These are phyloP conservation scores for Hemisphaericaspora lyxosophila DNA, from an alignment of 1,139 yeast genomes.

Conservation along the genomic window DNA sequence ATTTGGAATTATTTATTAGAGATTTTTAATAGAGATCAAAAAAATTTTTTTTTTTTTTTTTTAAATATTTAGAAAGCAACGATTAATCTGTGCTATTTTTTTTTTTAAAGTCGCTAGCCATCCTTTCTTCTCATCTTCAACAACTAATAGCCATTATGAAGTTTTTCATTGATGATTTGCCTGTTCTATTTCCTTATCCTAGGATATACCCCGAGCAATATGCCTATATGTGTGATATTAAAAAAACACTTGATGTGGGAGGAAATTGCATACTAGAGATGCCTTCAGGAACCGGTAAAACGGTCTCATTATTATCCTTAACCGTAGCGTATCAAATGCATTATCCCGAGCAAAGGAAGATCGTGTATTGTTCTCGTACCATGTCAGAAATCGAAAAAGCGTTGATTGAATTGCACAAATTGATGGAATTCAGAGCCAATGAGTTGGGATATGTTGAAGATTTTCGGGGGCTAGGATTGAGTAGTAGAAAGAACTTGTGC, in stretches of 20 bases:
- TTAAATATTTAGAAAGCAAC: background rate
- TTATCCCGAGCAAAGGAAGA: conserved; percentile 91
- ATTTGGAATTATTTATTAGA: background rate
- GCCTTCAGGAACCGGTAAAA: conserved; percentile 99
- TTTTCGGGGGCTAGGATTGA: conserved; percentile 89
- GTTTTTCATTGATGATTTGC: conserved; percentile 91
- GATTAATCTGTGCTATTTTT: background rate
- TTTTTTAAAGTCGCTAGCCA: too few relatives aligned
- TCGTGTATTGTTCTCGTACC: conserved; percentile 97
- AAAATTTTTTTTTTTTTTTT: background rate
- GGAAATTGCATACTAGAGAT: conserved; percentile 97
- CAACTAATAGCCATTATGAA: conserved; percentile 38
- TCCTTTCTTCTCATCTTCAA: background rate
- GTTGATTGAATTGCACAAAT: conserved; percentile 80
- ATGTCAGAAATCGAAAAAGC: conserved; percentile 99
- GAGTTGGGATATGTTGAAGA: conserved; percentile 85
- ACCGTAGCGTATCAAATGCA: conserved; percentile 95
- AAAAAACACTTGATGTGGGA: conserved; percentile 90
- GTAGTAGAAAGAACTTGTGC: conserved; percentile 92
- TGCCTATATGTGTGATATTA: conserved; percentile 95
- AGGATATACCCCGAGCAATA: conserved; percentile 97
- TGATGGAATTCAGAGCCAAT: conserved; percentile 81
- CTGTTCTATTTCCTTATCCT: conserved; percentile 96
- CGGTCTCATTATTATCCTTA: conserved; percentile 83
- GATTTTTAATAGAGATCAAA: background rate